Conservation (phyloP, 306 rosid genomes). For the Casuarina cunninghamiana region DNA sequence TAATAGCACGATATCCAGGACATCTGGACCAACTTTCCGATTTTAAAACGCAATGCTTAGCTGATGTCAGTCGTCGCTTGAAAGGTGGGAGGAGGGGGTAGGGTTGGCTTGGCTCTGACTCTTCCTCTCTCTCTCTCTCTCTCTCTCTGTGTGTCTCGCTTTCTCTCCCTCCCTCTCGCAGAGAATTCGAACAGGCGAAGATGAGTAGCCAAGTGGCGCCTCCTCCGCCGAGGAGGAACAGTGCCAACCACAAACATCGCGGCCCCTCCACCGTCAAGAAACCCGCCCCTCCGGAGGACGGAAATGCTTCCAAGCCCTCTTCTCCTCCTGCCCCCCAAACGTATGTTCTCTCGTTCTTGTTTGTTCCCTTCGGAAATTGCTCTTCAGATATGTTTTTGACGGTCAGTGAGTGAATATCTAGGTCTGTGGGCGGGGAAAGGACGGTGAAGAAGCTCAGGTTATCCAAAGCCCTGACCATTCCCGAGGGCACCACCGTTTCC, state of each 20-base stretch:
- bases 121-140: no score
- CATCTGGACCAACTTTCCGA: no score
- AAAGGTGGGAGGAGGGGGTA: no score
- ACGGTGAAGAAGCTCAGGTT: slow-evolving; percentile 88
- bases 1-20: no score
- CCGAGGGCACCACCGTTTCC: slow-evolving; percentile 83
- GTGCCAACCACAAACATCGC: slow-evolving; percentile 47
- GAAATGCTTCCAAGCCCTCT: slow-evolving; percentile 45
- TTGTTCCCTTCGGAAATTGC: background rate
- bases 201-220: slow-evolving; percentile 67
- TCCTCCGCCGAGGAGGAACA: slow-evolving; percentile 43
- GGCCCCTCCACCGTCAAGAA: slow-evolving; percentile 55
- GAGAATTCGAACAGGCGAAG: slow-evolving; percentile 9
- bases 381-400: background rate
- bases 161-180: no score
- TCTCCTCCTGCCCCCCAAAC: slow-evolving; percentile 61
- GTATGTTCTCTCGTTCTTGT: slow-evolving; percentile 28
- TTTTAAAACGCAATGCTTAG: no score
- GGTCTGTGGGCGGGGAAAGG: slow-evolving; percentile 73
- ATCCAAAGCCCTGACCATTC: slow-evolving; percentile 87
- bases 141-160: no score
- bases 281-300: slow-evolving; percentile 39
- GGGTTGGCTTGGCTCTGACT: no score
- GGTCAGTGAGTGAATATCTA: slow-evolving; percentile 19
- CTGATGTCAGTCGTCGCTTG: no score